phyloP scores from a whole-genome alignment of 2,329 filamentous ascomycete genomes.

The Ophiostoma fasciatum region DNA sequence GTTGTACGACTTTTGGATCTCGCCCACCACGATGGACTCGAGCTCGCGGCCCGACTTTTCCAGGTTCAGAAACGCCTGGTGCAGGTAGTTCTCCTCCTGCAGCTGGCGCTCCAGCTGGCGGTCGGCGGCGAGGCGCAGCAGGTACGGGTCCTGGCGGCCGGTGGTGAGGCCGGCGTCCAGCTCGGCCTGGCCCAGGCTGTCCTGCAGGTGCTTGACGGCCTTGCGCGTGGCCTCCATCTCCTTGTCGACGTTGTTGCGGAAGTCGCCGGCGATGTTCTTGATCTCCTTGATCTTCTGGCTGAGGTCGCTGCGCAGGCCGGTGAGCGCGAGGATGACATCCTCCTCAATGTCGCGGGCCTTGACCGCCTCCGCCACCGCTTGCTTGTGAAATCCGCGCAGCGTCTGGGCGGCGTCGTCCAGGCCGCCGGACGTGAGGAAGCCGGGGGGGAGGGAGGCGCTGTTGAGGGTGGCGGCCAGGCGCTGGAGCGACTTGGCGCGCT shows the following conservation, averaged over 20 bases:
- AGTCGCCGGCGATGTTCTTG: slow-evolving; percentile 81
- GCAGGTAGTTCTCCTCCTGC: slow-evolving; percentile 93
- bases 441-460: slow-evolving; percentile 58
- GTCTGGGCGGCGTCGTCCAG: slow-evolving; percentile 75
- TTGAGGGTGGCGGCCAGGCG: slow-evolving; percentile 77
- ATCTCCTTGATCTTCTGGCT: slow-evolving; percentile 98
- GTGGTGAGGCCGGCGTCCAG: slow-evolving; percentile 58
- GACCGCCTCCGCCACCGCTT: slow-evolving; percentile 62
- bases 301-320: slow-evolving; percentile 72
- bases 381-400: slow-evolving; percentile 68
- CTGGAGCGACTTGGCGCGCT: slow-evolving; percentile 63
- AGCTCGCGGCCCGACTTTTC: slow-evolving; percentile 89
- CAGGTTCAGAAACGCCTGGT: slow-evolving; percentile 87
- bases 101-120: slow-evolving; percentile 84
- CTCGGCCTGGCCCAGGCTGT: slow-evolving; percentile 65
- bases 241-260: slow-evolving; percentile 92
- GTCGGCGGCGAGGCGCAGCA: slow-evolving; percentile 74
- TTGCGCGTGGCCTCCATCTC: slow-evolving; percentile 77
- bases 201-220: slow-evolving; percentile 67
- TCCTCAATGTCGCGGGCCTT: slow-evolving; percentile 84
- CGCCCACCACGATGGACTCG: slow-evolving; percentile 89
- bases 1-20: slow-evolving; percentile 96
- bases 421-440: slow-evolving; percentile 69
- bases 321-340: slow-evolving; percentile 79
- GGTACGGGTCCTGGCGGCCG: slow-evolving; percentile 84